Base-by-base conservation (phyloP, 2,329 filamentous ascomycete species). In the Botrytis tulipae region DNA sequence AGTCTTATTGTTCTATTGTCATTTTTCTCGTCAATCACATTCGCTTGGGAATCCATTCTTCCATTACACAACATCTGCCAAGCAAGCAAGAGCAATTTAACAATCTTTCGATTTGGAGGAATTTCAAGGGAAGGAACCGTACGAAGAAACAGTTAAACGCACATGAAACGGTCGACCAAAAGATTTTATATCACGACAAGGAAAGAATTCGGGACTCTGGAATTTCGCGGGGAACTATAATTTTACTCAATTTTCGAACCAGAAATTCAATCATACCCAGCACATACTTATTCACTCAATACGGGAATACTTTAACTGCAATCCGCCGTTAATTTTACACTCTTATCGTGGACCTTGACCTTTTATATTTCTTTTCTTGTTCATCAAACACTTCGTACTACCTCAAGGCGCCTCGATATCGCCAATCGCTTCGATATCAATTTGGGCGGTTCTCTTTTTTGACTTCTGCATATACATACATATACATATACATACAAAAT, bases 401-500 rank as follows among this genome's bases (percentile, higher is more conserved):
- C 65, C 70, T 46, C 59, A 20, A 40, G 46, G 8, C 4, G 14
- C 18, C 48, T 72, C 62, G 51, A 72, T 60, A 68, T 72, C 62
- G 62, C 70, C 70, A 68, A 59, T 72, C 70, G 70, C 44, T 68
- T 72, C 62, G 51, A 12, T 72, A 72, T 67, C 51, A 18, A 63
- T 46, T 40, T 65, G 59, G 37, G 48, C 59, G 37, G 14, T 57
- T 46, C 59, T 60, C 16, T 68, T 37, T 60, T 59, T 20, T 42
- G 25, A 14, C 51, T 40, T 40, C 20, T 66, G 16, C 37, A 67
- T 60, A 77, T 75, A 76, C 73, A 79, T 75, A 40, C 29, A 44
- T 16, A 54, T 60, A 77, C 51, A 29, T 57, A 77, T 75, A 76
- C 73, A 79, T 75, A 40, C 22, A 32, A 67, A 76, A 82, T 82